phyloP scores from a whole-genome alignment of 805 yeast genomes.

The Tetrapisispora phaffii region DNA sequence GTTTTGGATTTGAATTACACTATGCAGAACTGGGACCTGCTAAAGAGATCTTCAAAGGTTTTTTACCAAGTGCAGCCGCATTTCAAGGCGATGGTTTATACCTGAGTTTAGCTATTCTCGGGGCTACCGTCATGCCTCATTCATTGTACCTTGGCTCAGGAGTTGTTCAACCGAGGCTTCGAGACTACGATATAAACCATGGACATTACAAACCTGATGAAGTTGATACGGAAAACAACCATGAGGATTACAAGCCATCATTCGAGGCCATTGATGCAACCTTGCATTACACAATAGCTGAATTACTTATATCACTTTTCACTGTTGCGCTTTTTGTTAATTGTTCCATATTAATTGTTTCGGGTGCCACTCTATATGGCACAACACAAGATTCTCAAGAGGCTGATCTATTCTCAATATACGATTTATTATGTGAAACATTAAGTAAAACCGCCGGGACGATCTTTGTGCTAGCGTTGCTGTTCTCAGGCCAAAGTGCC shows the following conservation, averaged over 20 bases:
- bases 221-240: slow-evolving; percentile 30
- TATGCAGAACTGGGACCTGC: slow-evolving; percentile 51
- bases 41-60: slow-evolving; percentile 60
- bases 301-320: slow-evolving; percentile 69
- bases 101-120: slow-evolving; percentile 74
- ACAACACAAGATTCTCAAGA: slow-evolving; percentile 47
- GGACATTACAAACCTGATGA: slow-evolving; percentile 46
- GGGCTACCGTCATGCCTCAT: slow-evolving; percentile 96
- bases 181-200: slow-evolving; percentile 61
- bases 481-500: slow-evolving; percentile 84
- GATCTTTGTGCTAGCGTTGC: slow-evolving; percentile 72
- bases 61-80: slow-evolving; percentile 42
- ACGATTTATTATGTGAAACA: slow-evolving; percentile 49
- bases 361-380: slow-evolving; percentile 74
- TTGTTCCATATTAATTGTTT: slow-evolving; percentile 78
- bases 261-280: slow-evolving; percentile 73
- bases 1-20: slow-evolving; percentile 70
- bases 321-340: slow-evolving; percentile 88
- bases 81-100: slow-evolving; percentile 58
- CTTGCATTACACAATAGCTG: slow-evolving; percentile 72
- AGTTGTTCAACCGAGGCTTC: slow-evolving; percentile 73
- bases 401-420: slow-evolving; percentile 79
- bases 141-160: slow-evolving; percentile 82
- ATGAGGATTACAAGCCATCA: slow-evolving; percentile 59
- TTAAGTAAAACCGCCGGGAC: slow-evolving; percentile 74